Base-by-base conservation (phyloP, 768 basidiomycete species). In the Rhodosporidiobolus sp. region DNA sequence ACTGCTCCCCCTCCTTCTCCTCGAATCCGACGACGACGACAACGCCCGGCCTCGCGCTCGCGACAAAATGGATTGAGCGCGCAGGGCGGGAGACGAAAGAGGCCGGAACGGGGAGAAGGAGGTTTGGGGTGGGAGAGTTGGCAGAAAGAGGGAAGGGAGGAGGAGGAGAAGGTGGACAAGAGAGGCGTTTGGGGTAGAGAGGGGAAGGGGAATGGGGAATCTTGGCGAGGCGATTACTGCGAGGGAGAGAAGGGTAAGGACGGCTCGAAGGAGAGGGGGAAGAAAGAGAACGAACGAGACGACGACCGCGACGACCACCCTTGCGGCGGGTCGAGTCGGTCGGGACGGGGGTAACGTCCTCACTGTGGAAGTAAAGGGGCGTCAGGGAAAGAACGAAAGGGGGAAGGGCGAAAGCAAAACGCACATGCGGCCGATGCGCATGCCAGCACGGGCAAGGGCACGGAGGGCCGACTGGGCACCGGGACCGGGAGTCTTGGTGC, bases 281-380 rank as follows among this genome's bases (percentile, higher is more conserved):
- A 20, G 24, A 32, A 50, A 24, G 5, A 28, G 49, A 62, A 19
- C 82, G 49, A 62, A 19, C 82, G 64, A 95, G 87, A 89, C 94
- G 92, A 80, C 94, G 90, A 91, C 94, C 94, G 84, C 94, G 92
- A 78, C 94, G 91, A 93, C 94, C 94, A 88, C 94, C 94, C 94
- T 99, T 99, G 83, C 94, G 88, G 80, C 96, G 87, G 78, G 96
- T 99, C 70, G 89, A 94, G 83, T 99, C 96, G 58, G 94, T 94
- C 63, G 96, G 96, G 71, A 95, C 88, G 75, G 95, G 95, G 52
- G 95, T 98, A 62, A 97, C 94, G 79, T 99, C 95, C 84, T 75
- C 65, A 61, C 49, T 50, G 50, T 24, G 46, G 28, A 68, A n/a
- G 49, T 28, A n/a, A 10, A 35, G n/a, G n/a, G 19, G 26, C 20